These are phyloP conservation scores for Amaranthus tricolor DNA, from an alignment of 179 eudicot species.

Conservation along the genomic window DNA sequence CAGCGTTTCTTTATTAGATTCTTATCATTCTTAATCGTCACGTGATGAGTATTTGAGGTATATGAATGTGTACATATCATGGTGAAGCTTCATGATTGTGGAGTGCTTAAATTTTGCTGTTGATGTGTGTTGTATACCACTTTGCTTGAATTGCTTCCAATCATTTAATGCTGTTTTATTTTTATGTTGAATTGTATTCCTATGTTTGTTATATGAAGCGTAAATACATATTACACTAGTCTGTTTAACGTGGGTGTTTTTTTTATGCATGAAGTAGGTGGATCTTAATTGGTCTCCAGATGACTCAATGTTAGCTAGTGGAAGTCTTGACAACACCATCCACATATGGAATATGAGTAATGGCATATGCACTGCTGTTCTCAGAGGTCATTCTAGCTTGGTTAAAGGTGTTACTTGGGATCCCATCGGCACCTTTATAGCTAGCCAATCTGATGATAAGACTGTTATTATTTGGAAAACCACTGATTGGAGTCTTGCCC, in stretches of 20 bases:
- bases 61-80: not conserved
- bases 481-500: slow-evolving; percentile 98
- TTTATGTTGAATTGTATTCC: not conserved
- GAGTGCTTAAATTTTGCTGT: not conserved
- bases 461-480: slow-evolving; percentile 96
- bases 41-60: not conserved
- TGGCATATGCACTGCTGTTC: slow-evolving; percentile 93
- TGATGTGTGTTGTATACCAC: not conserved
- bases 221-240: slow-evolving; percentile 3
- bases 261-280: slow-evolving; percentile 93
- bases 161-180: not conserved
- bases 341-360: slow-evolving; percentile 91
- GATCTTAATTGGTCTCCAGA: slow-evolving; percentile 99
- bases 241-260: slow-evolving; percentile 47
- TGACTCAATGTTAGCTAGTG: slow-evolving; percentile 92
- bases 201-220: not conserved
- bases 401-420: slow-evolving; percentile 99
- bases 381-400: slow-evolving; percentile 93
- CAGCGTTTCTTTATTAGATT: not conserved
- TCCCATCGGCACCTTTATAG: slow-evolving; percentile 93
- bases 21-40: not conserved
- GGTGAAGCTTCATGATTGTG: slow-evolving; percentile 3
- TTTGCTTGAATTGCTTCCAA: not conserved
- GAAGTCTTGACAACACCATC: slow-evolving; percentile 87
- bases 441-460: slow-evolving; percentile 97